A percentile compares a stretch with the other conserved stretches of the same genome.
phyloP scores from a whole-genome alignment of 1,284 basidiomycete species.

The Prillingera fragicola region DNA sequence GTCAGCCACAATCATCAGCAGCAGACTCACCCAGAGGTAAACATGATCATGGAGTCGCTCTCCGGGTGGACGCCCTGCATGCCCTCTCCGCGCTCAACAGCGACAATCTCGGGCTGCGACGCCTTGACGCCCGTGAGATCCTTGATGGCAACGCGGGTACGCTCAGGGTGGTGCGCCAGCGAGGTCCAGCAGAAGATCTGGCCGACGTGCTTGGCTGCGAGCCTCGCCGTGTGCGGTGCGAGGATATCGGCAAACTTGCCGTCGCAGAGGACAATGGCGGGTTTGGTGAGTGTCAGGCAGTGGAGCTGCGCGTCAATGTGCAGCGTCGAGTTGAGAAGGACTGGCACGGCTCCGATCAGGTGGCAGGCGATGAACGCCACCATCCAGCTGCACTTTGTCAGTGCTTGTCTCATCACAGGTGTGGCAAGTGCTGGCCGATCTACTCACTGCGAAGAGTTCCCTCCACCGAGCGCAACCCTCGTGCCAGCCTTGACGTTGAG shows the following conservation, averaged over 20 bases:
- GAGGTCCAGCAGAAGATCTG: neutral
- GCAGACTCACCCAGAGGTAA: slow-evolving; percentile 21
- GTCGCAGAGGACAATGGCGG: slow-evolving; percentile 35
- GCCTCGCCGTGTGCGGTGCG: slow-evolving; percentile 3
- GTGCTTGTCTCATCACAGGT: neutral
- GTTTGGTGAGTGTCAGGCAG: slow-evolving; percentile 27
- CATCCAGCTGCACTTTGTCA: slow-evolving; percentile 24
- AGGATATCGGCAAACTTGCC: slow-evolving; percentile 25
- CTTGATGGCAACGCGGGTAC: neutral
- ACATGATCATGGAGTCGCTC: slow-evolving; percentile 40
- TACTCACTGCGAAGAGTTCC: slow-evolving; percentile 20
- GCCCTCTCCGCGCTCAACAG: slow-evolving; percentile 5
- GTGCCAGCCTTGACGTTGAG: slow-evolving; percentile 28
- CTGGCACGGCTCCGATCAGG: slow-evolving; percentile 33
- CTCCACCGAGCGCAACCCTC: slow-evolving; percentile 33
- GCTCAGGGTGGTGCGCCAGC: too few species aligned
- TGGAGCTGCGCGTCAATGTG: slow-evolving; percentile 21
- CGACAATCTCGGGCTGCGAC: neutral
- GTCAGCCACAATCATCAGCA: neutral
- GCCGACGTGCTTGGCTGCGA: slow-evolving; percentile 1
- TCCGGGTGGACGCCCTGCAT: slow-evolving; percentile 28
- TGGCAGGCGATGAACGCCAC: slow-evolving; percentile 29
- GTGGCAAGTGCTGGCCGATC: too few species aligned
- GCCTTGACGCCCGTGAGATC: neutral
- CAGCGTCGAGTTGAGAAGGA: slow-evolving; percentile 40